A percentile compares a stretch with the other conserved stretches of the same genome.
Conservation (phyloP, 495 filamentous ascomycete species). For the Gamarada debralockiae region DNA sequence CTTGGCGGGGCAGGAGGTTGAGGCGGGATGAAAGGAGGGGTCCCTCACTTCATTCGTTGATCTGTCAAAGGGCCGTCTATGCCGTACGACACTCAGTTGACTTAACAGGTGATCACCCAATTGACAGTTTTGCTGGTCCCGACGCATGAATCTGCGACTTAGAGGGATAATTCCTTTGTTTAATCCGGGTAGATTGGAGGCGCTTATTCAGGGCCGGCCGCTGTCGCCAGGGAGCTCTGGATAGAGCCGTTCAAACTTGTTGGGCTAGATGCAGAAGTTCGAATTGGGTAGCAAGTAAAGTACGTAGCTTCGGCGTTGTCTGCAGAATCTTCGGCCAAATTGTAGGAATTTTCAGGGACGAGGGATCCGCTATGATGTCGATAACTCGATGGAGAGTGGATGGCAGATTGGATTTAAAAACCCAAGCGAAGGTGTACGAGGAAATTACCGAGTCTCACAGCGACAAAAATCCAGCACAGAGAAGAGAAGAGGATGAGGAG, state of each 20-base stretch:
- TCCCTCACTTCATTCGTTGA: not conserved
- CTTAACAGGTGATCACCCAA: not conserved
- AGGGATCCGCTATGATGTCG: constrained; percentile 9
- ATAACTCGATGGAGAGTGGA: not conserved
- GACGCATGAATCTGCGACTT: not conserved
- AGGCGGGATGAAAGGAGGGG: not conserved
- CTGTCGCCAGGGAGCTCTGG: too few relatives aligned
- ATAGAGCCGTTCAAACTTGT: too few relatives aligned
- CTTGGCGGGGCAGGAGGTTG: constrained; percentile 18
- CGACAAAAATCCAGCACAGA: too few relatives aligned
- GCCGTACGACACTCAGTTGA: not conserved
- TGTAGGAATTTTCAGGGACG: not conserved
- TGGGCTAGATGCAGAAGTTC: not conserved
- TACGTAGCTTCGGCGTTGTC: not conserved
- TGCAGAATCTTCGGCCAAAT: constrained; percentile 13
- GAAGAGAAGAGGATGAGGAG: too few relatives aligned
- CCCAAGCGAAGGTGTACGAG: not conserved
- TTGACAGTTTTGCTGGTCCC: not conserved
- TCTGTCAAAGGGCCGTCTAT: not conserved
- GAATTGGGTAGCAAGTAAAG: not conserved
- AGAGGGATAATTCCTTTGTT: not conserved
- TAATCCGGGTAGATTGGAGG: too few relatives aligned
- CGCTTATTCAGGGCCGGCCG: too few relatives aligned
- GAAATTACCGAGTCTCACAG: too few relatives aligned
- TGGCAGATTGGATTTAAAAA: not conserved